Evolutionary conservation across 805 yeast species (phyloP).

Genomic region (Teunomyces cretensis): DNA sequence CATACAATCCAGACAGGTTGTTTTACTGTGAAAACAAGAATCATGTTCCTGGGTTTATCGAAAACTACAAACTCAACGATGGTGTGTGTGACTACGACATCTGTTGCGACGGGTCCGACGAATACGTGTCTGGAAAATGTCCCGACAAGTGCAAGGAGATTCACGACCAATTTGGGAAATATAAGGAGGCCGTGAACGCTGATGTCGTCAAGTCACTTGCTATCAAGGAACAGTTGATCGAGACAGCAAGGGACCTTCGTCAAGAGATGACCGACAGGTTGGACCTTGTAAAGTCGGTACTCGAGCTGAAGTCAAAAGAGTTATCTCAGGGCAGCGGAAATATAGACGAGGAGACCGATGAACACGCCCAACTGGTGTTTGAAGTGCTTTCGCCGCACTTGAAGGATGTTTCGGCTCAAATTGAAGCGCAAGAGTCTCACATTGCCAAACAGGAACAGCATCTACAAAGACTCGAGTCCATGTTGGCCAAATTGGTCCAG

Average conservation of each 20-base stretch:
- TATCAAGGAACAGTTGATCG: constrained; percentile 25
- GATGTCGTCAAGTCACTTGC: constrained; percentile 25
- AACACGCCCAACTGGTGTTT: constrained; percentile 13
- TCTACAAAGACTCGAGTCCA: constrained; percentile 38
- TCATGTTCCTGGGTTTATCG: constrained; percentile 58
- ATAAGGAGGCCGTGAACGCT: constrained; percentile 8
- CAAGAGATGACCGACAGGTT: constrained; percentile 12
- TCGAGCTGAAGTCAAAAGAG: constrained; percentile 9
- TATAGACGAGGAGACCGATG: constrained; percentile 3
- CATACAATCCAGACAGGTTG: constrained; percentile 22
- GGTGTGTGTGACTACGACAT: constrained; percentile 86
- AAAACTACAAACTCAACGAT: constrained; percentile 72
- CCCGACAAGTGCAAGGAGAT: constrained; percentile 56
- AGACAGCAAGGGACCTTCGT: constrained; percentile 18
- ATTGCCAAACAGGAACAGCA: constrained; percentile 14
- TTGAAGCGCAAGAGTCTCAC: constrained; percentile 2
- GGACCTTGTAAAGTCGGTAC: constrained; percentile 5
- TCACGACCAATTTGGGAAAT: constrained; percentile 31
- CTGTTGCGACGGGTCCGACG: constrained; percentile 97
- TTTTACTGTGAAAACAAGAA: constrained; percentile 84
- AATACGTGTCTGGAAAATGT: constrained; percentile 49
- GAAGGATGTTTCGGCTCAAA: constrained; percentile 6
- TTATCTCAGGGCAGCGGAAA: neutral
- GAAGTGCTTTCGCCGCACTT: constrained; percentile 18
- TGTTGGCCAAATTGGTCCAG: constrained; percentile 48